phyloP scores from a whole-genome alignment of 768 basidiomycete genomes.

The Dioszegia crocea region DNA sequence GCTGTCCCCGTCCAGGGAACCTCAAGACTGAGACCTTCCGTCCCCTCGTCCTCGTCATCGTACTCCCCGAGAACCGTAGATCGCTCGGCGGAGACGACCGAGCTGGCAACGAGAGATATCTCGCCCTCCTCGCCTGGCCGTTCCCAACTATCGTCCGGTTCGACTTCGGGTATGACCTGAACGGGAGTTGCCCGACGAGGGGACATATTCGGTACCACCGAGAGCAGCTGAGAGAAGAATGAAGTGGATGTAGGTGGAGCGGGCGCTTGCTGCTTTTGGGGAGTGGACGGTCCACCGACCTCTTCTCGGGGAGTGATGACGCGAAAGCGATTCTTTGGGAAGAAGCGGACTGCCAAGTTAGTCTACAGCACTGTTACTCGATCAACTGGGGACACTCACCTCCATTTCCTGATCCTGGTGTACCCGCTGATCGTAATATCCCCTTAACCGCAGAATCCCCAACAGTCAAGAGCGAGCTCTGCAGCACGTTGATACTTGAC shows the following conservation, averaged over 20 bases:
- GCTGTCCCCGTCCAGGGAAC: constrained; percentile 36
- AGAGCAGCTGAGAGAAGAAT: constrained; percentile 37
- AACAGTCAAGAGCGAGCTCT: constrained; percentile 8
- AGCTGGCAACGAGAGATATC: constrained; percentile 33
- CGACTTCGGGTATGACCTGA: neutral
- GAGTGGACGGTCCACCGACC: constrained; percentile 13
- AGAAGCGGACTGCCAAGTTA: constrained; percentile 37
- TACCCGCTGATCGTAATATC: constrained; percentile 36
- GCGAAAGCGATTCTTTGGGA: constrained; percentile 42
- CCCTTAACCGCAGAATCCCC: constrained; percentile 29
- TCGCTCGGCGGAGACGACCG: constrained; percentile 18
- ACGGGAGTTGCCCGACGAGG: constrained; percentile 14
- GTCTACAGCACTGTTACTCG: neutral
- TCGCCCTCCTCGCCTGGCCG: constrained; percentile 43
- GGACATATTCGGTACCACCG: constrained; percentile 37
- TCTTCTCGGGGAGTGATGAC: constrained; percentile 38
- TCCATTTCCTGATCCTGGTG: constrained; percentile 45
- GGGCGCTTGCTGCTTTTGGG: constrained; percentile 8
- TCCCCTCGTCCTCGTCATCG: constrained; percentile 10
- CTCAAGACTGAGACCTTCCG: constrained; percentile 9
- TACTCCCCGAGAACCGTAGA: constrained; percentile 6
- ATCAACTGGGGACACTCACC: constrained; percentile 13
- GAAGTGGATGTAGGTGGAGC: constrained; percentile 20
- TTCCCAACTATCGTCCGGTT: constrained; percentile 39
- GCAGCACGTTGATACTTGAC: neutral